Conservation (phyloP, 768 basidiomycete genomes). For the Tricholoma terreum region DNA sequence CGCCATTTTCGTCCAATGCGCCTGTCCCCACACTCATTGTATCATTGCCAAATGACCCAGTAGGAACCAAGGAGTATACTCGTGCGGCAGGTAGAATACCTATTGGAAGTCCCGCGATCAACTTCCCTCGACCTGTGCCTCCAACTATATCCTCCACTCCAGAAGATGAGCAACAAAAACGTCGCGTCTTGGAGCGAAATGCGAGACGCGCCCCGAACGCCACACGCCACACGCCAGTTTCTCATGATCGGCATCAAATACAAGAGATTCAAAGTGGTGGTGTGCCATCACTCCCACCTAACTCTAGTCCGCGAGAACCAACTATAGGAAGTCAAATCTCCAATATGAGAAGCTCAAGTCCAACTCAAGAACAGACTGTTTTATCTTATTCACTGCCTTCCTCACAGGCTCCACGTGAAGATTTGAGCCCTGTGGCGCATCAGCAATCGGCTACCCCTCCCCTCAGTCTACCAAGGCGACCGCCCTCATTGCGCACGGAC, state of each 20-base stretch:
- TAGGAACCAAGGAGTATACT: conserved; percentile 13
- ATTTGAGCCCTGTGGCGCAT: conserved; percentile 3
- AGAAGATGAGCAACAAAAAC: conserved; percentile 43
- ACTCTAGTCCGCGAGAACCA: background rate
- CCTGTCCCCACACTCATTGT: conserved; percentile 53
- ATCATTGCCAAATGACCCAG: conserved; percentile 37
- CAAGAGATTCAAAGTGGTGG: background rate
- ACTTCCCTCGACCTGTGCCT: conserved; percentile 65
- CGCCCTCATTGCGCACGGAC: conserved; percentile 33
- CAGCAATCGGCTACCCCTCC: conserved; percentile 17
- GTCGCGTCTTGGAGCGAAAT: conserved; percentile 59
- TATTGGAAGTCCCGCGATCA: conserved; percentile 44
- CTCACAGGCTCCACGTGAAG: conserved; percentile 1
- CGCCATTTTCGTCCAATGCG: conserved; percentile 15
- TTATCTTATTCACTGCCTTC: conserved; percentile 5
- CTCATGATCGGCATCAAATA: background rate
- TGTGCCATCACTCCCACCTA: background rate
- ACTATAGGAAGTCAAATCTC: background rate
- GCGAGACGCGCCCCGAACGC: conserved; percentile 33
- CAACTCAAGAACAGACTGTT: background rate
- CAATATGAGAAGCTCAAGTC: conserved; percentile 8
- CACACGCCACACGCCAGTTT: background rate
- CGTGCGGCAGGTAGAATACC: conserved; percentile 36
- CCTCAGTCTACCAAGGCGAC: conserved; percentile 19
- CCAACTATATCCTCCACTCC: conserved; percentile 34